phyloP scores from a whole-genome alignment of 179 eudicot genomes.

The Carnegiea gigantea region DNA sequence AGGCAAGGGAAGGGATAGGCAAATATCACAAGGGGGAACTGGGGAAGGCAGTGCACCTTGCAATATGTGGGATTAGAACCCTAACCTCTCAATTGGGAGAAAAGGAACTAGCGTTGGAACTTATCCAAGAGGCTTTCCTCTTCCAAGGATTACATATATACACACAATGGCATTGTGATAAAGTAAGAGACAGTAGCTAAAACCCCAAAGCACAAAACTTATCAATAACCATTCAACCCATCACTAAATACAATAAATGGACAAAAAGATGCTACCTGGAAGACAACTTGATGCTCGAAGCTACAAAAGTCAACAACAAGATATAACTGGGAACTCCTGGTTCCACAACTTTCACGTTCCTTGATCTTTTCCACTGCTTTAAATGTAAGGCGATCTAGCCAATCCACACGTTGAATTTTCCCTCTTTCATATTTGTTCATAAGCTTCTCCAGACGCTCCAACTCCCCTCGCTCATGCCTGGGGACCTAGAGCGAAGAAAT shows the following conservation, averaged over 20 bases:
- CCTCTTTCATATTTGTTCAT: slow-evolving; percentile 97
- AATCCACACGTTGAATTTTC: slow-evolving; percentile 92
- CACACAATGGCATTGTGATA: slow-evolving; percentile 3
- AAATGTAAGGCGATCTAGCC: slow-evolving; percentile 96
- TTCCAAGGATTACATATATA: not conserved
- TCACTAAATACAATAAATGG: not conserved
- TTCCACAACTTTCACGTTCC: slow-evolving; percentile 77
- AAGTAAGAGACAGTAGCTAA: not conserved
- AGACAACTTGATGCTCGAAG: slow-evolving; percentile 94
- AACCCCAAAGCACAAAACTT: not conserved
- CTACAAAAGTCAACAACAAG: slow-evolving; percentile 89
- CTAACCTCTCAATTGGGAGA: not conserved
- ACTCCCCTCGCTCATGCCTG: slow-evolving; percentile 91
- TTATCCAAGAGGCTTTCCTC: not conserved
- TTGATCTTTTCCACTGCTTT: slow-evolving; percentile 91
- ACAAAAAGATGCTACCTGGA: slow-evolving; percentile 54
- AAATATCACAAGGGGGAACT: not conserved
- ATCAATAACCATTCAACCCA: not conserved
- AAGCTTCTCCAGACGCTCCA: slow-evolving; percentile 96
- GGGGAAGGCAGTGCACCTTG: not conserved
- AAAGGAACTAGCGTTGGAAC: not conserved
- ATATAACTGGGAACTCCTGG: slow-evolving; percentile 74
- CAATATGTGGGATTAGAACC: not conserved
- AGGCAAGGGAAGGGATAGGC: too few relatives aligned
- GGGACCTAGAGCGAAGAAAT: slow-evolving; percentile 62